phyloP scores from a whole-genome alignment of 345 rosid species.

The Euphorbia tirucalli region DNA sequence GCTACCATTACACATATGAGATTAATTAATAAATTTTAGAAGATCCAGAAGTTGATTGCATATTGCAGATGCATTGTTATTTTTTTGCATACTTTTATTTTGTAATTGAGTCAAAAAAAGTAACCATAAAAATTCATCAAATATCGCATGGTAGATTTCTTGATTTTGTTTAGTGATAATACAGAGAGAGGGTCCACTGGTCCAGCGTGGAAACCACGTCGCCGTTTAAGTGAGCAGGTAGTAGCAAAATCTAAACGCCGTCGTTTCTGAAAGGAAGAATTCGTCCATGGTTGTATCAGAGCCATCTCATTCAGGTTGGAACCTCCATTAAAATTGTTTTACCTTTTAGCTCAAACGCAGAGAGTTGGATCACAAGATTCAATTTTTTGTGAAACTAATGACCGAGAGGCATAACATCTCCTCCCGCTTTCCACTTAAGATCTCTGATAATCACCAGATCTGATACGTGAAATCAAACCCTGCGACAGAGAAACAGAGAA shows the following conservation, averaged over 20 bases:
- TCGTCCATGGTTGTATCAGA: not conserved
- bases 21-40: too few relatives aligned
- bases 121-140: too few relatives aligned
- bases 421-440: not conserved
- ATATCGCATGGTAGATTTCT: too few relatives aligned
- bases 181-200: too few relatives aligned
- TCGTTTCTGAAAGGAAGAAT: not conserved
- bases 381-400: not conserved
- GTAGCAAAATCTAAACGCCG: not conserved
- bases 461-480: not conserved
- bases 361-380: not conserved
- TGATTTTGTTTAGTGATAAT: too few relatives aligned
- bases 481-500: not conserved
- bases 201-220: too few relatives aligned
- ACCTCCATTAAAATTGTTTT: not conserved
- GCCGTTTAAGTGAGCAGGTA: too few relatives aligned
- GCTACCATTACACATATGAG: too few relatives aligned
- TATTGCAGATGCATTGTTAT: too few relatives aligned
- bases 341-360: not conserved
- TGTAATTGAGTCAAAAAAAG: too few relatives aligned
- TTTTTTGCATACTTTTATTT: too few relatives aligned
- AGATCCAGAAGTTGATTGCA: too few relatives aligned
- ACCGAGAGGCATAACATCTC: not conserved
- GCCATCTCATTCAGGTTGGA: not conserved
- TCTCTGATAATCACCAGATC: slow-evolving; percentile 4